Evolutionary conservation across 352 stramenopile genomes (phyloP), one percentile per base, ranked within the genome.

Genomic region (Globisporangium cylindrosporum): DNA sequence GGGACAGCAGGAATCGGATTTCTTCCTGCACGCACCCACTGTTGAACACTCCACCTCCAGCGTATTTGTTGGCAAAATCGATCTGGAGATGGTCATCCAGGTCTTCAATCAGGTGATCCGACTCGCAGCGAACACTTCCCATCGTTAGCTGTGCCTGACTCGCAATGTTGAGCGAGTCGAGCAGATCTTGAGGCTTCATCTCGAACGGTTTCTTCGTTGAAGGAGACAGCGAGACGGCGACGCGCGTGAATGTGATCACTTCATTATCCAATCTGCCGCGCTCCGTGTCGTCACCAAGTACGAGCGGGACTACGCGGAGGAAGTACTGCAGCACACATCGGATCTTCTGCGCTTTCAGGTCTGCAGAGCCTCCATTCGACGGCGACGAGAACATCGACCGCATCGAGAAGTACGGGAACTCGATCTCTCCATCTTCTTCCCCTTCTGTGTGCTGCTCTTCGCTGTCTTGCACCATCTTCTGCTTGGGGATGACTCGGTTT

Each of bases 31-130:
- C 87, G 25, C 82, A 92, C 0, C 87, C 86, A 38, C 71, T 75
- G 34, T 78, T 82, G 24, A 95, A 75, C n/a, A 93, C 87, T 18
- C 85, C 87, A 27, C 87, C 87, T 22, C 87, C 87, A 2, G 86
- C 78, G 59, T 82, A 95, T 55, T 89, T 88, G 74, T 95, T 95
- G 10, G 87, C 87, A 67, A 95, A 95, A 67, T 93, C 84, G 48
- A 93, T 82, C 63, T 95, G 87, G 27, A 95, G 59, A 68, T 92
- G 84, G 3, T 69, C 54, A 22, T 80, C 63, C 25, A 90, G 38
- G 32, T 89, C 81, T 77, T 95, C 87, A 41, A 95, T 95, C 34
- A 84, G 67, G 1, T 64, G 73, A 20, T 77, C 65, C 4, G 74
- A 80, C 34, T 87, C 73, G 38, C 81, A 80, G 9, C 62, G 63